Conservation (phyloP, 164 flowering plant species). For the Magnolia kwangsiensis region DNA sequence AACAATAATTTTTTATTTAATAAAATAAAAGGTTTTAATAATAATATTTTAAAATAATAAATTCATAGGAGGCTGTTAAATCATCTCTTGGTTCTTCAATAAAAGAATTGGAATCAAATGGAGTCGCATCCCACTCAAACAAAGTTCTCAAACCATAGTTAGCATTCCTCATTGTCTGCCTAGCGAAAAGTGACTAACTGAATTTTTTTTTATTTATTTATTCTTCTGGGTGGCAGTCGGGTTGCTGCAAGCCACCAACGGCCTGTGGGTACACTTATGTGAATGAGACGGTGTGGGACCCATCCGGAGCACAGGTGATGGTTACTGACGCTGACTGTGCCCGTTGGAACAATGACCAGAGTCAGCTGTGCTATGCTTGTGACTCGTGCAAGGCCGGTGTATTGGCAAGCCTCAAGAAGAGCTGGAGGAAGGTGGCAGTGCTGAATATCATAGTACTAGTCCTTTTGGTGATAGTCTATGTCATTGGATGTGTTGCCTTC, state of each 20-base stretch:
- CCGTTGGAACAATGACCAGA: constrained; percentile 76
- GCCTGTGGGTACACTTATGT: constrained; percentile 57
- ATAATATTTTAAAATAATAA: too few relatives aligned
- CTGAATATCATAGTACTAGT: constrained; percentile 71
- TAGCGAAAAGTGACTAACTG: too few relatives aligned
- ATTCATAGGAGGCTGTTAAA: too few relatives aligned
- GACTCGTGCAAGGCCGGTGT: constrained; percentile 94
- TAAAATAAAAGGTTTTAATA: too few relatives aligned
- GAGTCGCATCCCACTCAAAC: too few relatives aligned
- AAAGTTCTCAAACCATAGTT: too few relatives aligned
- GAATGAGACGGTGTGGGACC: constrained; percentile 73
- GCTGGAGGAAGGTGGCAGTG: constrained; percentile 93
- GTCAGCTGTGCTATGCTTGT: constrained; percentile 64
- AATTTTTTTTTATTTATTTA: too few relatives aligned
- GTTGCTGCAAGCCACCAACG: constrained; percentile 97
- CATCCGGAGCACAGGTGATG: constrained; percentile 27
- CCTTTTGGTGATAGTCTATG: constrained; percentile 67
- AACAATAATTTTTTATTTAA: too few relatives aligned
- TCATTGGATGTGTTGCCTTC: constrained; percentile 69
- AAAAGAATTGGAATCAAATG: too few relatives aligned
- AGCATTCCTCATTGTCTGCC: too few relatives aligned
- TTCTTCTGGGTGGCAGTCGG: constrained; percentile 47
- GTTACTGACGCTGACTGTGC: constrained; percentile 42
- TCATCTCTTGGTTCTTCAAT: too few relatives aligned
- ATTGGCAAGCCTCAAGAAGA: constrained; percentile 72